phyloP scores from a whole-genome alignment of 108 stramenopile genomes.

The Asterionellopsis glacialis region DNA sequence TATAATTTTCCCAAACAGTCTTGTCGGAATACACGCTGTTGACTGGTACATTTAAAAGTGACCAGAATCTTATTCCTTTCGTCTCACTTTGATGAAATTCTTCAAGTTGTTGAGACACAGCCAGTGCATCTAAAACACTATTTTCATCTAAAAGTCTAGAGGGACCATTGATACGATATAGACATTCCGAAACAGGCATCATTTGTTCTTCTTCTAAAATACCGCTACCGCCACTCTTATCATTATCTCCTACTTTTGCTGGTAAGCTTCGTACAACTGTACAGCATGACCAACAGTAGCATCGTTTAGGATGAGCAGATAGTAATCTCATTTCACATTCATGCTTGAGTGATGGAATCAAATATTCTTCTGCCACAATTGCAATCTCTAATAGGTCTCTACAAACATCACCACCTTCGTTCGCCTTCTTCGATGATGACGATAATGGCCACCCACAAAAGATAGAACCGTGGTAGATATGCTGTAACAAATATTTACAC shows the following conservation, averaged over 20 bases:
- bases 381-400: constrained; percentile 58
- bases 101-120: constrained; percentile 18
- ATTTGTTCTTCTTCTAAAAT: too few relatives aligned
- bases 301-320: constrained; percentile 8
- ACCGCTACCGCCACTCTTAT: too few relatives aligned
- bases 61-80: neutral
- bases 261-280: constrained; percentile 12
- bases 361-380: constrained; percentile 66
- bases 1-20: constrained; percentile 1
- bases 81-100: neutral
- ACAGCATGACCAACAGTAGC: constrained; percentile 35
- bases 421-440: constrained; percentile 9
- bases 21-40: neutral
- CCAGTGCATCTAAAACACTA: constrained; percentile 26
- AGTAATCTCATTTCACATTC: constrained; percentile 74
- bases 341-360: constrained; percentile 53
- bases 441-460: constrained; percentile 29
- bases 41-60: neutral
- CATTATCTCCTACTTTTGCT: too few relatives aligned
- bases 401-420: constrained; percentile 11
- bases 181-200: neutral
- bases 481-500: constrained; percentile 42
- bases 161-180: constrained; percentile 14
- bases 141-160: constrained; percentile 5
- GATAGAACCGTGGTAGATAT: constrained; percentile 74